Conservation (phyloP, 2,329 filamentous ascomycete species). For the Paraphaeosphaeria minitans region DNA sequence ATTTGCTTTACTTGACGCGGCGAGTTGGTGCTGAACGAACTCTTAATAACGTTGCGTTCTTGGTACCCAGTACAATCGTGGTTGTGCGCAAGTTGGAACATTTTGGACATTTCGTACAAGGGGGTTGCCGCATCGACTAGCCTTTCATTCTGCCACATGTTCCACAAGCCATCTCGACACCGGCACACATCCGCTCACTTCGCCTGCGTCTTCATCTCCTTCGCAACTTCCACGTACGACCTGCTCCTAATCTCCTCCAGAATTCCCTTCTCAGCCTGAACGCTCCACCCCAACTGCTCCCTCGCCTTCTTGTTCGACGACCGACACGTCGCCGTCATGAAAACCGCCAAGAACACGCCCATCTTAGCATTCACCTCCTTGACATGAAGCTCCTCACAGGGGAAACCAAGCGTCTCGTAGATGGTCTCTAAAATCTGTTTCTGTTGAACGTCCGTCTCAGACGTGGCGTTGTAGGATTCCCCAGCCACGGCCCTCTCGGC, state of each 20-base stretch:
- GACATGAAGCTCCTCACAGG: conserved; percentile 17
- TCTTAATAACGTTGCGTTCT: too few species aligned
- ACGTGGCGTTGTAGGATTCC: conserved; percentile 43
- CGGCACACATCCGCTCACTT: background rate
- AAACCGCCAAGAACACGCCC: conserved; percentile 41
- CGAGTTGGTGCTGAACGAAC: too few species aligned
- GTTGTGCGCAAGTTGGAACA: too few species aligned
- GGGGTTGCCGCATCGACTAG: too few species aligned
- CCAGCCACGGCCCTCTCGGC: conserved; percentile 43
- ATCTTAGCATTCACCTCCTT: conserved; percentile 35
- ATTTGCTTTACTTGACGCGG: too few species aligned
- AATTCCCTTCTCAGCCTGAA: conserved; percentile 37
- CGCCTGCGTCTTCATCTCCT: conserved; percentile 13
- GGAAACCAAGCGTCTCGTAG: conserved; percentile 28
- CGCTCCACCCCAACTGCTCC: conserved; percentile 48
- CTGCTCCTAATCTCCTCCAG: conserved; percentile 42
- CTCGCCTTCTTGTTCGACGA: conserved; percentile 47
- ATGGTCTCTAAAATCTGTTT: conserved; percentile 39
- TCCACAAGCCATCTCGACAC: too few species aligned
- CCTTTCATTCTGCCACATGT: too few species aligned
- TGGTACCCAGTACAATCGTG: too few species aligned
- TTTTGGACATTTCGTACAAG: too few species aligned
- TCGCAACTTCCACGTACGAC: conserved; percentile 21
- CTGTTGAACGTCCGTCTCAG: conserved; percentile 40
- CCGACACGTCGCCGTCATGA: conserved; percentile 44